Evolutionary conservation across 2,329 filamentous ascomycete genomes (phyloP).

Genomic region (Exophiala dermatitidis): DNA sequence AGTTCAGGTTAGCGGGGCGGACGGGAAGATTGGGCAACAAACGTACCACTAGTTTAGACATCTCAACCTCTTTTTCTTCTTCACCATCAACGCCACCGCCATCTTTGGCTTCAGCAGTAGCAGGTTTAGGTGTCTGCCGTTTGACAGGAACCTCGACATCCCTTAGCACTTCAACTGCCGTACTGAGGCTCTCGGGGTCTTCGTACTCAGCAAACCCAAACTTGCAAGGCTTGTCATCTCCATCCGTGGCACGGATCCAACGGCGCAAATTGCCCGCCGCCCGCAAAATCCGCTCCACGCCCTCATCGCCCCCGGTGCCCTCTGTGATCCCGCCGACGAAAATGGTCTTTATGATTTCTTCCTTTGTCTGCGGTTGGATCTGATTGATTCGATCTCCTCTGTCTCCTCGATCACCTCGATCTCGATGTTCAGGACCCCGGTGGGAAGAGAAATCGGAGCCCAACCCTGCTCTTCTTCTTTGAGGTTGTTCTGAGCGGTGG

Average conservation of each 20-base stretch:
- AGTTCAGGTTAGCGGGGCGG: slow-evolving; percentile 12
- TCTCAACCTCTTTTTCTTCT: slow-evolving; percentile 35
- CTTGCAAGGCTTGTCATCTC: slow-evolving; percentile 71
- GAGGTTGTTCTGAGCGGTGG: too few relatives aligned
- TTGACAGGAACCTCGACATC: slow-evolving; percentile 75
- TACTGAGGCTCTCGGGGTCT: slow-evolving; percentile 77
- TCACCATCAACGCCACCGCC: slow-evolving; percentile 29
- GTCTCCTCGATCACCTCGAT: slow-evolving; percentile 34
- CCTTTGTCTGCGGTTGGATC: slow-evolving; percentile 72
- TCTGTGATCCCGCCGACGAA: slow-evolving; percentile 83
- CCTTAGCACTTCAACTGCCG: slow-evolving; percentile 75
- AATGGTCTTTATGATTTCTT: slow-evolving; percentile 86
- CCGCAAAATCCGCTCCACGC: slow-evolving; percentile 68
- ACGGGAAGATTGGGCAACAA: not conserved
- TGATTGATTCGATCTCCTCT: slow-evolving; percentile 64
- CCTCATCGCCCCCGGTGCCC: slow-evolving; percentile 67
- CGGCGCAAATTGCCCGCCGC: slow-evolving; percentile 72
- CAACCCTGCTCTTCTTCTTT: slow-evolving; percentile 45
- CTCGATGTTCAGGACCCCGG: too few relatives aligned
- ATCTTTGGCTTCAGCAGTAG: slow-evolving; percentile 32
- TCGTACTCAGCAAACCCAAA: slow-evolving; percentile 97
- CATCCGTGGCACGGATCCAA: slow-evolving; percentile 73
- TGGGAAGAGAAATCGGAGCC: slow-evolving; percentile 30
- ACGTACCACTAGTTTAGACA: slow-evolving; percentile 59
- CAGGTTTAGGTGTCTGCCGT: slow-evolving; percentile 49